phyloP scores from a whole-genome alignment of 2,329 filamentous ascomycete species.

The Hypoxylon sp. region DNA sequence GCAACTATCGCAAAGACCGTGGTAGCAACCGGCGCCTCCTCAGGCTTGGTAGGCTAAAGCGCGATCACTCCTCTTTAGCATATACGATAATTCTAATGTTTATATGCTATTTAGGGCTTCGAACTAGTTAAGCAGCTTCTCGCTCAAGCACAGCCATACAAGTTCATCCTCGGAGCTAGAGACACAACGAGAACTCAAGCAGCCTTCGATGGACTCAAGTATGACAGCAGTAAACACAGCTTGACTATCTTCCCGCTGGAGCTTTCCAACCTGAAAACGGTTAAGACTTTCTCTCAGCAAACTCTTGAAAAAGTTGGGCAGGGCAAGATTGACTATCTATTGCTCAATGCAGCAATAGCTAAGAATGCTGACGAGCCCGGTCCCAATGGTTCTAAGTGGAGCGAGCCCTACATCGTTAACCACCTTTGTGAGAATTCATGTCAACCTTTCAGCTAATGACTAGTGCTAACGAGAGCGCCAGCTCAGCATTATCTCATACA shows the following conservation, averaged over 20 bases:
- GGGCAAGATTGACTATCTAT: constrained; percentile 63
- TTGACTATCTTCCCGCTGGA: constrained; percentile 66
- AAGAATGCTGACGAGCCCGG: constrained; percentile 57
- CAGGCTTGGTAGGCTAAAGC: constrained; percentile 61
- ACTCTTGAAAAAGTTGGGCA: constrained; percentile 60
- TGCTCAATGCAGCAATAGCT: constrained; percentile 65
- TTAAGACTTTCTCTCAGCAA: constrained; percentile 64
- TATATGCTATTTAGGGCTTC: constrained; percentile 60
- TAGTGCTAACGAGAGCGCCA: constrained; percentile 46
- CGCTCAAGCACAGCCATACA: constrained; percentile 61
- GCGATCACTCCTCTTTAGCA: background rate
- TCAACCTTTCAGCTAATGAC: background rate
- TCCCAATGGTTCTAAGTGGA: constrained; percentile 64
- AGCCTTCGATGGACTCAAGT: constrained; percentile 61
- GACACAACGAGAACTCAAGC: constrained; percentile 59
- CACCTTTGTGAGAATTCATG: constrained; percentile 62
- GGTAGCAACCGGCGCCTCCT: constrained; percentile 66
- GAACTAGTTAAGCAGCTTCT: constrained; percentile 68
- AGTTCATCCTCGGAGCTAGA: constrained; percentile 66
- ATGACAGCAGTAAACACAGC: constrained; percentile 58
- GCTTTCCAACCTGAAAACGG: constrained; percentile 61
- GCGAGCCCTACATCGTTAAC: constrained; percentile 66
- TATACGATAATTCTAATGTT: constrained; percentile 5
- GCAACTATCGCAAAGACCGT: constrained; percentile 63
- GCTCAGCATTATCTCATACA: constrained; percentile 70